phyloP scores from a whole-genome alignment of 331 rosid genomes.

The Prunus yedoensis region DNA sequence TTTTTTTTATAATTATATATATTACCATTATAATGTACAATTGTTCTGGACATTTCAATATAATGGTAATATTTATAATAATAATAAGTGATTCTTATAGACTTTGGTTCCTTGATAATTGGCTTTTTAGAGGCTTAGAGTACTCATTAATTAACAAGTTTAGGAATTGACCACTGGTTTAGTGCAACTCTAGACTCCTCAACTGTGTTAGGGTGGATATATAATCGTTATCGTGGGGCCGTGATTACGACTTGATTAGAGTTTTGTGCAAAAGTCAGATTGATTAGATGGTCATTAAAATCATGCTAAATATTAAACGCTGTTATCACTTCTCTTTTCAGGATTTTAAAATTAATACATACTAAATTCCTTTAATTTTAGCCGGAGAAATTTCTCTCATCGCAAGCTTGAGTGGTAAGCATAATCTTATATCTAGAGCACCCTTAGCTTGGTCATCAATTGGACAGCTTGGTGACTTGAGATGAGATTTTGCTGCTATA shows the following conservation, averaged over 20 bases:
- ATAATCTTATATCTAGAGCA: no score
- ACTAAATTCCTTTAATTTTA: no score
- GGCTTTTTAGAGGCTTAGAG: neutral
- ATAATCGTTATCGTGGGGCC: slow-evolving; percentile 6
- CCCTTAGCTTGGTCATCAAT: neutral
- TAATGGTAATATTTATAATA: neutral
- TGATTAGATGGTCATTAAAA: slow-evolving; percentile 7
- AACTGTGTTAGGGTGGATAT: neutral
- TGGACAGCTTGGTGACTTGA: neutral
- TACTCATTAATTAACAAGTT: neutral
- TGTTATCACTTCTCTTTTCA: neutral
- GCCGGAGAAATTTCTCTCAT: neutral
- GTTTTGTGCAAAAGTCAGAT: slow-evolving; percentile 7
- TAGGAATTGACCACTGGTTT: slow-evolving; percentile 4
- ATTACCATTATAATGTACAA: neutral
- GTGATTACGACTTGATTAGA: neutral
- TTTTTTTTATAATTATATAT: no score
- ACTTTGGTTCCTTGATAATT: neutral
- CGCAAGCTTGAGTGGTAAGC: no score
- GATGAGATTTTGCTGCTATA: neutral
- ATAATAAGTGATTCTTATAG: neutral
- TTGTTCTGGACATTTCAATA: neutral
- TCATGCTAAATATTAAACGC: neutral
- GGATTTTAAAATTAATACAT: neutral
- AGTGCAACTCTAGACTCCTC: neutral